Percentiles rank a stretch among this genome's conserved stretches.
These are phyloP conservation scores for Strobilomyces dryophilus DNA, from an alignment of 768 basidiomycete genomes.

Conservation along the genomic window DNA sequence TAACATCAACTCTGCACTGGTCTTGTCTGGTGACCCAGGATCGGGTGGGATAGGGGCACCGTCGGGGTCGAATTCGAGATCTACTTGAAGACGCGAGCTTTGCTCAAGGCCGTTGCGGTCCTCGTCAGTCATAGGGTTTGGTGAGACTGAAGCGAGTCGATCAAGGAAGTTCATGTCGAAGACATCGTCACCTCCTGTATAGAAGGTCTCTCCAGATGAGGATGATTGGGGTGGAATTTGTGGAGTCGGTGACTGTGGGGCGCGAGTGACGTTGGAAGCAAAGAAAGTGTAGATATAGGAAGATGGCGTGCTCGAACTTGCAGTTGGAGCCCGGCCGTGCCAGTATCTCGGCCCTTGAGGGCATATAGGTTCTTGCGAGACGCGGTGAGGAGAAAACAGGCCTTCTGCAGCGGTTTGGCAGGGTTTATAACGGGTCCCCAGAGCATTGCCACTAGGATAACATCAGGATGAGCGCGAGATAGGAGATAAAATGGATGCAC, in stretches of 20 bases:
- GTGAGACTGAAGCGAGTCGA: constrained; percentile 36
- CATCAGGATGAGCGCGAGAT: constrained; percentile 6
- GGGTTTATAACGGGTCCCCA: constrained; percentile 56
- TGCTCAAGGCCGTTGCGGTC: constrained; percentile 21
- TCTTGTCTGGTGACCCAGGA: constrained; percentile 44
- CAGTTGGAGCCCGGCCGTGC: constrained; percentile 27
- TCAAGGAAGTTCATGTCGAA: constrained; percentile 40
- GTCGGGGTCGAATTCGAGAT: constrained; percentile 39
- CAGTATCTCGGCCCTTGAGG: constrained; percentile 44
- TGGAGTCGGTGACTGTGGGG: constrained; percentile 14
- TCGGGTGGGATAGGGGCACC: constrained; percentile 36
- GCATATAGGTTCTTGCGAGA: constrained; percentile 22
- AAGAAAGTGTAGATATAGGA: constrained; percentile 46
- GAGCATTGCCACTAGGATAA: constrained; percentile 51
- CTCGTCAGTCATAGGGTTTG: constrained; percentile 33
- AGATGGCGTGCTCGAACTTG: constrained; percentile 15
- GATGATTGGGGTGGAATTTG: background rate
- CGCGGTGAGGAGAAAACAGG: constrained; percentile 28
- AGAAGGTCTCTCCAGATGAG: constrained; percentile 29
- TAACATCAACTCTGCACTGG: constrained; percentile 34
- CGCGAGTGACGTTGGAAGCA: constrained; percentile 38
- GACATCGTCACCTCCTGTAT: constrained; percentile 19
- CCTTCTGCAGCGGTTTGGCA: constrained; percentile 54
- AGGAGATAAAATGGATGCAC: constrained; percentile 12
- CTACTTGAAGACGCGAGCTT: constrained; percentile 10